Evolutionary conservation across 2,329 filamentous ascomycete species (phyloP).

Genomic region (Pseudogymnoascus sp.): DNA sequence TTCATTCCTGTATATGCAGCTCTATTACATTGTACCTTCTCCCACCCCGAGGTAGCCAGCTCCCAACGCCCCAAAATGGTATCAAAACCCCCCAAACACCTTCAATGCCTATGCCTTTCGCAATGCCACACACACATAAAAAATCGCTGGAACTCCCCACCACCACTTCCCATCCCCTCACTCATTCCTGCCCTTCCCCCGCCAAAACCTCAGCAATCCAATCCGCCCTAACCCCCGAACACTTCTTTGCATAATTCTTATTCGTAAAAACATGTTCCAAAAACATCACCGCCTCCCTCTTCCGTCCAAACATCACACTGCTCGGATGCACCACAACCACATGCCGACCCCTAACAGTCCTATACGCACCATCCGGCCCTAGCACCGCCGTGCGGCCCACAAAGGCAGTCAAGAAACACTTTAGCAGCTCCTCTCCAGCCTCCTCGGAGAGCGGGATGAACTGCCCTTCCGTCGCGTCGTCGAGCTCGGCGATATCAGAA

Average conservation of each 20-base stretch:
- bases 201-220: conserved; percentile 40
- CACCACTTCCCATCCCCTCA: neutral
- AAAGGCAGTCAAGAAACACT: conserved; percentile 56
- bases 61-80: neutral
- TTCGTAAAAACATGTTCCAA: conserved; percentile 58
- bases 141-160: neutral
- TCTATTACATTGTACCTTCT: neutral
- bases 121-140: neutral
- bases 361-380: conserved; percentile 51
- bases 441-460: conserved; percentile 48
- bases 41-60: neutral
- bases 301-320: conserved; percentile 53
- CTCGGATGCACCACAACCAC: conserved; percentile 54
- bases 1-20: neutral
- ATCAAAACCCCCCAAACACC: neutral
- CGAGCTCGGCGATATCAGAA: neutral
- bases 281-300: conserved; percentile 61
- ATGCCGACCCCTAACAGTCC: conserved; percentile 51
- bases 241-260: conserved; percentile 59
- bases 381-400: conserved; percentile 52
- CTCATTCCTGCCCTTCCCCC: neutral
- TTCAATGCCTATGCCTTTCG: neutral
- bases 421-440: conserved; percentile 44
- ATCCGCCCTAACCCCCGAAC: conserved; percentile 50
- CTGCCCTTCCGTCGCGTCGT: neutral